A percentile compares a stretch with the other conserved stretches of the same genome.
These are phyloP conservation scores for Phytopythium montanum DNA, from an alignment of 352 stramenopile species.

Conservation along the genomic window DNA sequence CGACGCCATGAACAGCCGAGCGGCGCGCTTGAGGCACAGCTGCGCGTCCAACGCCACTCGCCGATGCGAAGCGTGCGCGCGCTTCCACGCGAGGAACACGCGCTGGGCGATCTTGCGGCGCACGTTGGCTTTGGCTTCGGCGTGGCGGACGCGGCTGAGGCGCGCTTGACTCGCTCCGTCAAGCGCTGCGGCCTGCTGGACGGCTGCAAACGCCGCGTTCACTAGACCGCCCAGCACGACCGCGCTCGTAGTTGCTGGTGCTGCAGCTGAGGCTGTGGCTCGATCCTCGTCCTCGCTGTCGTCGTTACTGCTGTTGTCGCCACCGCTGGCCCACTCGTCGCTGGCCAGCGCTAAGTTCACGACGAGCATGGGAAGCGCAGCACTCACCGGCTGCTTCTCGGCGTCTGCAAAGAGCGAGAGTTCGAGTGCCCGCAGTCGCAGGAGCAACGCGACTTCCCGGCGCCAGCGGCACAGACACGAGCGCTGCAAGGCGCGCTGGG, in stretches of 20 bases:
- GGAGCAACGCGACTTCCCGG: conserved; percentile 33
- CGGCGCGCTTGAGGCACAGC: conserved; percentile 69
- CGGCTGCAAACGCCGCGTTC: conserved; percentile 44
- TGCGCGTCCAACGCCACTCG: conserved; percentile 60
- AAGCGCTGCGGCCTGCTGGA: conserved; percentile 26
- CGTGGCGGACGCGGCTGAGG: conserved; percentile 34
- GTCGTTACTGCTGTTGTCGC: background rate
- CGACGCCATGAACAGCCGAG: conserved; percentile 50
- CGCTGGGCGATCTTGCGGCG: conserved; percentile 69
- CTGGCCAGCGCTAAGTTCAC: conserved; percentile 54
- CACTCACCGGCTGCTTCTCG: conserved; percentile 26
- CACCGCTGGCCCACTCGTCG: conserved; percentile 22
- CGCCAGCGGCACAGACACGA: conserved; percentile 45
- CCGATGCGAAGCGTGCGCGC: conserved; percentile 34
- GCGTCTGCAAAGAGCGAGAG: conserved; percentile 55
- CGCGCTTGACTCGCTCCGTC: conserved; percentile 19
- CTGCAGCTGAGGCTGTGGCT: conserved; percentile 11
- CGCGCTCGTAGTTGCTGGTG: conserved; percentile 8
- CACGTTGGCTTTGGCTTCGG: conserved; percentile 40
- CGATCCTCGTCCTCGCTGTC: background rate
- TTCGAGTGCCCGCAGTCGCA: conserved; percentile 57
- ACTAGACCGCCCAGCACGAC: conserved; percentile 39
- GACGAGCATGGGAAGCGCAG: conserved; percentile 44
- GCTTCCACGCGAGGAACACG: conserved; percentile 62
- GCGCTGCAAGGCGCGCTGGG: conserved; percentile 25